phyloP scores from a whole-genome alignment of 768 basidiomycete genomes.

The Mycena alexandri region DNA sequence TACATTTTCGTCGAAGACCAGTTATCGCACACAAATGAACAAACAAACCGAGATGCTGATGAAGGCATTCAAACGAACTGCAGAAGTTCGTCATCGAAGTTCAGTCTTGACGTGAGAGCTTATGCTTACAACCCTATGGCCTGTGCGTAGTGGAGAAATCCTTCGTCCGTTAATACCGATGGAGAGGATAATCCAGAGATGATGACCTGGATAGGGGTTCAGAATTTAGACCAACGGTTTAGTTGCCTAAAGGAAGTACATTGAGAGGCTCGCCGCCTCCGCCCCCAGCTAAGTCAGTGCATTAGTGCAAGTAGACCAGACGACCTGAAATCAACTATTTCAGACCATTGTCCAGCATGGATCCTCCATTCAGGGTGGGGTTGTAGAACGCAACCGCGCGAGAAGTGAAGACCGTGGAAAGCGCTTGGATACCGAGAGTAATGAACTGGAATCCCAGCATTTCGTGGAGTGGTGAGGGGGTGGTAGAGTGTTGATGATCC shows the following conservation, averaged over 20 bases:
- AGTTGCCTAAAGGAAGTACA: conserved; percentile 30
- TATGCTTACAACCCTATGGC: conserved; percentile 65
- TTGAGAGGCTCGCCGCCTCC: conserved; percentile 64
- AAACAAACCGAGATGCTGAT: conserved; percentile 56
- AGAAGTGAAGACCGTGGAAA: conserved; percentile 15
- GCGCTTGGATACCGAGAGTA: conserved; percentile 24
- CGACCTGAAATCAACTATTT: too few species aligned
- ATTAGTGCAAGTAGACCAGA: too few species aligned
- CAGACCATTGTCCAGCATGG: conserved; percentile 55
- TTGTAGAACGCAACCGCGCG: conserved; percentile 47
- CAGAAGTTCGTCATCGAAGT: not conserved
- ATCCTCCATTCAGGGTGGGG: conserved; percentile 54
- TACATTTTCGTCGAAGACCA: conserved; percentile 71
- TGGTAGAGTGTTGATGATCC: not conserved
- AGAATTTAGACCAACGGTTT: not conserved
- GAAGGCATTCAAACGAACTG: conserved; percentile 72
- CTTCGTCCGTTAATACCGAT: conserved; percentile 58
- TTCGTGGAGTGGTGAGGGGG: not conserved
- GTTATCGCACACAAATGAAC: conserved; percentile 9
- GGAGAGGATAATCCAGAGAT: conserved; percentile 68
- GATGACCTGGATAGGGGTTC: conserved; percentile 57
- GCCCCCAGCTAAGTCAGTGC: conserved; percentile 30
- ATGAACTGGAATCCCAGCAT: conserved; percentile 32
- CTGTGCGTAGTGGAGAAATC: conserved; percentile 64
- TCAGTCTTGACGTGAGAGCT: not conserved